A percentile compares a stretch with the other conserved stretches of the same genome.
Conservation (phyloP, 108 stramenopile species). For the Cyclotella distinguenda region DNA sequence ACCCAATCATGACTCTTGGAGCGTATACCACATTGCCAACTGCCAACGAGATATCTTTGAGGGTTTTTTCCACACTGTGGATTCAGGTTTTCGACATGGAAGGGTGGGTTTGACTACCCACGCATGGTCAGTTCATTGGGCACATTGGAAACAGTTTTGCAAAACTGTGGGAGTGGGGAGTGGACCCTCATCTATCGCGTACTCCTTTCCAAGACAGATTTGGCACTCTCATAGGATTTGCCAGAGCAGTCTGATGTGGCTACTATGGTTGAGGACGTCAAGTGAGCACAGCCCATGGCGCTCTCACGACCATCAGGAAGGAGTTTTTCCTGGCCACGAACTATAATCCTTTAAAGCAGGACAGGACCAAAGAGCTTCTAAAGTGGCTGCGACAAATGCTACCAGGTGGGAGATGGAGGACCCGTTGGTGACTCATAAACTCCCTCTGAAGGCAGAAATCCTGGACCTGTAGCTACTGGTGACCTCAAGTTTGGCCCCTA, state of each 20-base stretch:
- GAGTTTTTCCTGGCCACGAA: neutral
- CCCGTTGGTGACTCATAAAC: neutral
- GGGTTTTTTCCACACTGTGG: neutral
- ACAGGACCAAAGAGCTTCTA: neutral
- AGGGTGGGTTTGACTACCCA: neutral
- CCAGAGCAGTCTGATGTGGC: neutral
- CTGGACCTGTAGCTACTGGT: neutral
- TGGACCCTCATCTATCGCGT: slow-evolving; percentile 1
- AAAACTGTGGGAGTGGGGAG: neutral
- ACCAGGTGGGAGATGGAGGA: neutral
- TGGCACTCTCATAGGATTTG: neutral
- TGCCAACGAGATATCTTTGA: neutral
- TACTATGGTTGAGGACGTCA: slow-evolving; percentile 1
- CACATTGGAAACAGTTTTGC: neutral
- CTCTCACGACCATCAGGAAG: slow-evolving; percentile 5
- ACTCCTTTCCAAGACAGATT: neutral
- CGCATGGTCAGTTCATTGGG: neutral
- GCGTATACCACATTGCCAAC: neutral
- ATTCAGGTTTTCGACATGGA: neutral
- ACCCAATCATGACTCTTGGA: slow-evolving; percentile 1
- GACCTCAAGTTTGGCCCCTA: too few species aligned
- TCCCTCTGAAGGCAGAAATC: neutral
- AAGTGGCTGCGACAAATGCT: neutral
- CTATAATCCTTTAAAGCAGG: neutral
- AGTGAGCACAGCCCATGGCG: neutral